phyloP scores from a whole-genome alignment of 345 rosid species.

The Arabidopsis arenosa region DNA sequence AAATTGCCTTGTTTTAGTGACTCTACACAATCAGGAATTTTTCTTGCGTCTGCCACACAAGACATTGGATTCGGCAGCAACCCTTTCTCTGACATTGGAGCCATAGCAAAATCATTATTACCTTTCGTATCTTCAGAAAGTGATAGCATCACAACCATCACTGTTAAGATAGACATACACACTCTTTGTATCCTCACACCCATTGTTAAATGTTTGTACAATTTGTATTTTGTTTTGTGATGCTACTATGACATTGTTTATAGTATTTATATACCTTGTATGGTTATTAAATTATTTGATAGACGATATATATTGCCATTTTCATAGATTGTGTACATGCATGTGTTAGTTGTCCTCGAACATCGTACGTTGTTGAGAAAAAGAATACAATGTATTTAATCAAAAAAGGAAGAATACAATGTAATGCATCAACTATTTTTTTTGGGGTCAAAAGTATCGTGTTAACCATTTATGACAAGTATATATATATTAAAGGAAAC shows the following conservation, averaged over 20 bases:
- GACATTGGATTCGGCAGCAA: not conserved
- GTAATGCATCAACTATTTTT: too few relatives aligned
- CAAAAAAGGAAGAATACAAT: too few relatives aligned
- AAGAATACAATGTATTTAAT: too few relatives aligned
- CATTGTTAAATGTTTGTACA: conserved; percentile 1
- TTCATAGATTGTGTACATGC: too few relatives aligned
- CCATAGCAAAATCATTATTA: not conserved
- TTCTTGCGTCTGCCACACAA: not conserved
- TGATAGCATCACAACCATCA: conserved; percentile 11
- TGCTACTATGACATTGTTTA: not conserved
- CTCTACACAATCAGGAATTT: not conserved
- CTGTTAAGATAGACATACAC: not conserved
- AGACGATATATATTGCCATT: not conserved
- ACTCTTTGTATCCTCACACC: not conserved
- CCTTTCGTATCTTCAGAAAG: not conserved
- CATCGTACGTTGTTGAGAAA: too few relatives aligned
- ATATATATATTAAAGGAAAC: too few relatives aligned
- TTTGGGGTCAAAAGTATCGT: too few relatives aligned
- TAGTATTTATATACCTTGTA: conserved; percentile 12
- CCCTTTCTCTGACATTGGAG: not conserved
- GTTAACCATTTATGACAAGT: too few relatives aligned
- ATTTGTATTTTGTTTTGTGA: not conserved
- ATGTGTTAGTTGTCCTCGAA: too few relatives aligned
- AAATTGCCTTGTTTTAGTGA: conserved; percentile 11
- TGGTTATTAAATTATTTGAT: not conserved